Evolutionary conservation across 2,329 filamentous ascomycete species (phyloP).

Genomic region (Aspergillus unguis): DNA sequence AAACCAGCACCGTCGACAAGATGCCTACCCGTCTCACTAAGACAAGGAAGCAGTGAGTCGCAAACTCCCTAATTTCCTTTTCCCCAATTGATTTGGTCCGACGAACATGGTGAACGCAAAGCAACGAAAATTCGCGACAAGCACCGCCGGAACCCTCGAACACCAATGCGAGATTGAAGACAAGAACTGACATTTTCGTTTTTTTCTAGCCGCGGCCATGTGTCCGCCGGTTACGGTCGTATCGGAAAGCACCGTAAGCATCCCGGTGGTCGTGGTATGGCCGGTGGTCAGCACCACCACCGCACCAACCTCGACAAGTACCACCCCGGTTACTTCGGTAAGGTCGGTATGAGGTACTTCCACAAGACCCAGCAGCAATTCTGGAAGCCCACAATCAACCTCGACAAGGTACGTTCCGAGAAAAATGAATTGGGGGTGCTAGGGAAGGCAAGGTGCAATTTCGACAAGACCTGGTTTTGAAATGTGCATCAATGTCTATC

Average conservation of each 20-base stretch:
- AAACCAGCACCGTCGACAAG: conserved; percentile 42
- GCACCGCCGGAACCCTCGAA: background rate
- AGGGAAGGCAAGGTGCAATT: background rate
- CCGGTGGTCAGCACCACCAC: conserved; percentile 99
- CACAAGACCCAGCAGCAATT: conserved; percentile 93
- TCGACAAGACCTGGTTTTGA: background rate
- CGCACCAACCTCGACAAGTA: conserved; percentile 89
- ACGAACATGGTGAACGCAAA: background rate
- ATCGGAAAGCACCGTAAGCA: conserved; percentile 98
- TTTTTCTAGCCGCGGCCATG: conserved; percentile 78
- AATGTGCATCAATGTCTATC: too few species aligned
- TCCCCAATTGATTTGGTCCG: conserved; percentile 10
- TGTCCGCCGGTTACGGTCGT: conserved; percentile 97
- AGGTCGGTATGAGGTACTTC: conserved; percentile 94
- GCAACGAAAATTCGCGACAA: conserved; percentile 1
- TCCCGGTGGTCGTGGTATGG: conserved; percentile 76
- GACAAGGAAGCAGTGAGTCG: conserved; percentile 49
- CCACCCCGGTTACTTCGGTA: conserved; percentile 99
- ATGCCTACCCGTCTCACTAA: conserved; percentile 52
- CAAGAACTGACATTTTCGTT: conserved; percentile 16
- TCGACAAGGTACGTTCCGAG: conserved; percentile 78
- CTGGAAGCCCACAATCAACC: conserved; percentile 98
- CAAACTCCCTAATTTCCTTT: conserved; percentile 20
- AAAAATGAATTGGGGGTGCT: conserved; percentile 6
- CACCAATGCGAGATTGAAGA: conserved; percentile 1